Base-by-base conservation (phyloP, 192 early-diverging fungal species). In the Chytriomyces sp. region DNA sequence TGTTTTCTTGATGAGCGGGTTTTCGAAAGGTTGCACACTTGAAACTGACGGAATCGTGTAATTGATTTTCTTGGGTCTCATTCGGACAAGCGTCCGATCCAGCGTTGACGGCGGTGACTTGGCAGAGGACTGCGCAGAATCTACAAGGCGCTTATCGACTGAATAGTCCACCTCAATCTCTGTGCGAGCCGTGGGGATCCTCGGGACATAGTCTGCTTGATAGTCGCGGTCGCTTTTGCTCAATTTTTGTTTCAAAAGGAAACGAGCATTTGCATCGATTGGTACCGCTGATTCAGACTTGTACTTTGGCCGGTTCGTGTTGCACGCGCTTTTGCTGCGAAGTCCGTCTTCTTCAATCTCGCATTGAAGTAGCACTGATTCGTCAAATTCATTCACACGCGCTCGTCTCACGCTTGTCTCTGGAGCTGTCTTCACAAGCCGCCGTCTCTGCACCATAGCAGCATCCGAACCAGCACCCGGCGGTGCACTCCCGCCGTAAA, bases 1-100 rank as follows among this genome's bases (percentile, higher is more conserved):
- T 8, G 45, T 8, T 26, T 63, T 73, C 44, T 73, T 73, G 45
- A 73, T 73, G 16, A 73, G 26, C 45, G 71, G 71, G 28, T 73
- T 73, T 10, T 73, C 71, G 62, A 73, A 73, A 16, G 71, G 71
- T 45, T 26, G 28, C 18, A 73, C 61, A 7, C 13, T 10, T 13
- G 71, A 73, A 62, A 62, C 59, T 24, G 53, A n/a, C 13, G 71
- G 71, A 18, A 73, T 61, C 28, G 59, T n/a, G 45, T 62, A 73
- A 63, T 47, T 73, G 53, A 28, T 46, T 46, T 73, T 73, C 59
- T 62, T 73, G 60, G 28, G 9, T 24, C 6, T 13, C 18, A 7
- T n/a, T 11, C 35, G 3, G 26, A 7, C 45, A 44, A 18, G 23
- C 10, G 24, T 73, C n/a, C 16, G 28, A n/a, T 28, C 71, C 1